These are phyloP conservation scores for Cytospora mali DNA, from an alignment of 2,329 filamentous ascomycete genomes.

Conservation along the genomic window DNA sequence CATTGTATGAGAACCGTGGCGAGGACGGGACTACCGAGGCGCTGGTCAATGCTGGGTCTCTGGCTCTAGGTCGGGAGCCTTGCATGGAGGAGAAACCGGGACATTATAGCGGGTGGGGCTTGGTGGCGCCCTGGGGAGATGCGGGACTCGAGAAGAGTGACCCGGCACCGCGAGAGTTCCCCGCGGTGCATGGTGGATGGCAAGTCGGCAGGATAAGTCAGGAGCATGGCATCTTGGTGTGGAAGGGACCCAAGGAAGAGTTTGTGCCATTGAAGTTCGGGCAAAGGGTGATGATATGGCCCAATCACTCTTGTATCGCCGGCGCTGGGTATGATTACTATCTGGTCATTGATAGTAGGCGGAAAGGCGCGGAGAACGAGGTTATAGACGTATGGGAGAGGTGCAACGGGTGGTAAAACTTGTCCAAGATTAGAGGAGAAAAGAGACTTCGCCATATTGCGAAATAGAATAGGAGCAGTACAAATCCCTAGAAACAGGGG, in stretches of 20 bases:
- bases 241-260: constrained; percentile 54
- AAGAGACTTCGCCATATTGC: neutral
- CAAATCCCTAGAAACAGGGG: too few relatives aligned
- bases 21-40: constrained; percentile 57
- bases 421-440: neutral
- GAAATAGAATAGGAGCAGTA: neutral
- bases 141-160: constrained; percentile 35
- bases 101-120: constrained; percentile 70
- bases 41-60: constrained; percentile 67
- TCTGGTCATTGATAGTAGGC: constrained; percentile 68
- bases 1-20: constrained; percentile 65
- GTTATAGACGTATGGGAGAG: constrained; percentile 77
- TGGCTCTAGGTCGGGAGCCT: constrained; percentile 73
- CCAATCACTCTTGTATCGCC: constrained; percentile 80
- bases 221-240: constrained; percentile 75
- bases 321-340: constrained; percentile 74
- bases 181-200: constrained; percentile 55
- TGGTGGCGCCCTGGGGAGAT: constrained; percentile 62
- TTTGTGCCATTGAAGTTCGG: constrained; percentile 58
- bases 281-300: constrained; percentile 71
- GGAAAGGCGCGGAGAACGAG: constrained; percentile 55
- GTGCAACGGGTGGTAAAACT: constrained; percentile 67
- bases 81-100: constrained; percentile 54
- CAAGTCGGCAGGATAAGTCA: constrained; percentile 73
- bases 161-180: constrained; percentile 45